Percentiles rank a stretch among this genome's conserved stretches.
Evolutionary conservation across 495 filamentous ascomycete species (phyloP).

Genomic region (Coniosporium apollinis): DNA sequence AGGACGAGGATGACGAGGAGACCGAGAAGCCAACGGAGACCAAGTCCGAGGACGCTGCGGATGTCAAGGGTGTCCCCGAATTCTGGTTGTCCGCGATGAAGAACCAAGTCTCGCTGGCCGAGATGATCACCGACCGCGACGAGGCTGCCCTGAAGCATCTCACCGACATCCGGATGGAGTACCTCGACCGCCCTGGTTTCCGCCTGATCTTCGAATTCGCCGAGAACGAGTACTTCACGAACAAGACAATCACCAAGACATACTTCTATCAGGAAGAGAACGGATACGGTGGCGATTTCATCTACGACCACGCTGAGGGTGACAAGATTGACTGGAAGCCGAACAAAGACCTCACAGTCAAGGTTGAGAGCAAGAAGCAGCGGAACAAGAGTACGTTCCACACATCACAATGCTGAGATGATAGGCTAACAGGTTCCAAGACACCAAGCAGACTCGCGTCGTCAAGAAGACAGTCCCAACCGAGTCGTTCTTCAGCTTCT

Average conservation of each 20-base stretch:
- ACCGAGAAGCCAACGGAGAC: slow-evolving; percentile 30
- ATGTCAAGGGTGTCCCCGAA: slow-evolving; percentile 71
- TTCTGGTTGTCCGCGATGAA: slow-evolving; percentile 99
- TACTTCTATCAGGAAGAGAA: slow-evolving; percentile 99
- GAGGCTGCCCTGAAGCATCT: slow-evolving; percentile 82
- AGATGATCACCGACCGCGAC: slow-evolving; percentile 95
- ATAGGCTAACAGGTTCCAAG: slow-evolving; percentile 27
- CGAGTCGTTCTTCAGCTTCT: slow-evolving; percentile 99
- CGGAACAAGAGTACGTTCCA: slow-evolving; percentile 83
- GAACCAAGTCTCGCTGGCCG: slow-evolving; percentile 88
- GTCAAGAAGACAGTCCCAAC: slow-evolving; percentile 98
- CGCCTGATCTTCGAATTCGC: slow-evolving; percentile 92
- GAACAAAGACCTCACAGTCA: slow-evolving; percentile 81
- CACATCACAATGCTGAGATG: slow-evolving; percentile 1
- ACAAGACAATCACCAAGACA: slow-evolving; percentile 93
- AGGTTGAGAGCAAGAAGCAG: slow-evolving; percentile 97
- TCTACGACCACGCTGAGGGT: slow-evolving; percentile 97
- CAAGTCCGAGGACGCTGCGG: slow-evolving; percentile 33
- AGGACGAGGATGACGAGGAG: slow-evolving; percentile 41
- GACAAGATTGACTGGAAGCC: slow-evolving; percentile 96
- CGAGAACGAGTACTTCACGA: slow-evolving; percentile 89
- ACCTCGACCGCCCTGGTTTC: slow-evolving; percentile 95
- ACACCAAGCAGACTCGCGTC: slow-evolving; percentile 96
- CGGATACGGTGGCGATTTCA: slow-evolving; percentile 96
- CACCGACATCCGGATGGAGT: slow-evolving; percentile 96